These are phyloP conservation scores for Clohesyomyces aquaticus DNA, from an alignment of 495 filamentous ascomycete species.

Conservation along the genomic window DNA sequence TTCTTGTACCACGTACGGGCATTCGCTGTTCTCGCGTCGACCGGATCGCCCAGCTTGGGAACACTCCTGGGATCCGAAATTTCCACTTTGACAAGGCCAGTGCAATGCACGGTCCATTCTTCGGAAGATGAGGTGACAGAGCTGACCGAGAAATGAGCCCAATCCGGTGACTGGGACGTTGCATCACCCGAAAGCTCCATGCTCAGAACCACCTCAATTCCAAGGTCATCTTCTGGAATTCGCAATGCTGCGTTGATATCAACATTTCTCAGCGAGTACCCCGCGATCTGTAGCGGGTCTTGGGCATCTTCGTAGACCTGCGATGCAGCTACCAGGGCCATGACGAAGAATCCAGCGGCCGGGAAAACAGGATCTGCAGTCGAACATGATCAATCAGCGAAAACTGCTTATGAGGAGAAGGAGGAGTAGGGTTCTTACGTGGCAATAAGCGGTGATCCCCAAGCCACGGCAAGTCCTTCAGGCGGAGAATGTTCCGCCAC, in stretches of 20 bases:
- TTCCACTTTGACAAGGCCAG: conserved; percentile 17
- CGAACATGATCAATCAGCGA: too few relatives aligned
- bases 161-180: conserved; percentile 17
- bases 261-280: conserved; percentile 33
- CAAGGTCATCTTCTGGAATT: conserved; percentile 38
- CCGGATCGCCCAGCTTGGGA: background rate
- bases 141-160: conserved; percentile 30
- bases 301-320: conserved; percentile 5
- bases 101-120: conserved; percentile 26
- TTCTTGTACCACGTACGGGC: conserved; percentile 32
- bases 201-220: conserved; percentile 33
- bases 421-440: too few relatives aligned
- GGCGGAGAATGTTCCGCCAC: background rate
- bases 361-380: conserved; percentile 23
- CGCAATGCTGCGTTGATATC: conserved; percentile 23
- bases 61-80: background rate
- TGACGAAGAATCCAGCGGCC: conserved; percentile 15
- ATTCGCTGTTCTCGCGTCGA: background rate
- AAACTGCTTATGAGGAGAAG: too few relatives aligned
- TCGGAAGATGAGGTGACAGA: conserved; percentile 16
- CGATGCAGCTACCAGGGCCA: conserved; percentile 17
- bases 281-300: background rate
- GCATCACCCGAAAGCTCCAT: conserved; percentile 20
- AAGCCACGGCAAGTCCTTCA: background rate
- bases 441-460: too few relatives aligned